Evolutionary conservation across 2,329 filamentous ascomycete genomes (phyloP).

Genomic region (Aspergillus novoparasiticus): DNA sequence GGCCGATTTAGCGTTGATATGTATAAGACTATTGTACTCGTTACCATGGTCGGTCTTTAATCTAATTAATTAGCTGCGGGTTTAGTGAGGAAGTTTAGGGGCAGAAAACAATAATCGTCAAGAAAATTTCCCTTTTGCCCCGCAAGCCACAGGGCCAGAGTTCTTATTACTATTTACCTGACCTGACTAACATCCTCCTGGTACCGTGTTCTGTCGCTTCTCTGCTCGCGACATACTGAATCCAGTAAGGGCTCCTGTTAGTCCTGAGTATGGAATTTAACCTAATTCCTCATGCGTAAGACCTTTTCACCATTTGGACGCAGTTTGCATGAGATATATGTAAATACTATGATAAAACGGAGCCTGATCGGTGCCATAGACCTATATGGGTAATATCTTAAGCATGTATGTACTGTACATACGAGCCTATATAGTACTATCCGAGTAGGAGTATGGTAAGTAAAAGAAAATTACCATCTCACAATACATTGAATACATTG

Average conservation of each 20-base stretch:
- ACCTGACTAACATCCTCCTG: neutral
- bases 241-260: neutral
- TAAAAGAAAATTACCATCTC: neutral
- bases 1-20: slow-evolving; percentile 1
- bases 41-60: neutral
- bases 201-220: neutral
- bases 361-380: neutral
- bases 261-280: neutral
- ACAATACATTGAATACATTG: neutral
- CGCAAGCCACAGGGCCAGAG: neutral
- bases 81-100: neutral
- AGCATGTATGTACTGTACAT: neutral
- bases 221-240: neutral
- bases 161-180: neutral
- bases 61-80: neutral
- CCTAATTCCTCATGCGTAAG: neutral
- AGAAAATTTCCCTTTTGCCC: neutral
- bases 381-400: neutral
- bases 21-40: slow-evolving; percentile 1
- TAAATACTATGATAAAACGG: neutral
- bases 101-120: neutral
- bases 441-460: neutral
- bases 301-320: neutral
- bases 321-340: neutral
- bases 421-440: too few species aligned